Evolutionary conservation across 106 monocot genomes (phyloP).

Genomic region (Platanthera zijinensis): DNA sequence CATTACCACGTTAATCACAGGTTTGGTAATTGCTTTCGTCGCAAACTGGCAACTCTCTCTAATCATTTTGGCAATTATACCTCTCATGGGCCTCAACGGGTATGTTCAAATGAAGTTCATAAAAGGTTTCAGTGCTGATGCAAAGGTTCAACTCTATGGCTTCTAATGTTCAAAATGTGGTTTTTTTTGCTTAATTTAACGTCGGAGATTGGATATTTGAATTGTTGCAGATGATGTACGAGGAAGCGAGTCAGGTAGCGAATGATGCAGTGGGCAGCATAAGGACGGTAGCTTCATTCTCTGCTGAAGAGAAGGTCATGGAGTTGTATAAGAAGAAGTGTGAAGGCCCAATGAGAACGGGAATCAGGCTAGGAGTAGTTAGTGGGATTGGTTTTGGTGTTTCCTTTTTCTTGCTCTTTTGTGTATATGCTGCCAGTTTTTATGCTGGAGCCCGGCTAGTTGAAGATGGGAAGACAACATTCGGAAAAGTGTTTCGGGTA

Average conservation of each 20-base stretch:
- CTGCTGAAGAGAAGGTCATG: conserved; percentile 38
- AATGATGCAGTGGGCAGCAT: conserved; percentile 35
- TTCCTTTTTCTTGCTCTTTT: conserved; percentile 27
- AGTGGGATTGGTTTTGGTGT: conserved; percentile 32
- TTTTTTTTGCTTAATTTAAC: neutral
- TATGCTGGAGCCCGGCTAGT: conserved; percentile 17
- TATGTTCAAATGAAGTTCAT: conserved; percentile 30
- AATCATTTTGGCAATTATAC: conserved; percentile 25
- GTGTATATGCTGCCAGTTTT: conserved; percentile 22
- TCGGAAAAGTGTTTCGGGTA: conserved; percentile 1
- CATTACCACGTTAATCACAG: conserved; percentile 16
- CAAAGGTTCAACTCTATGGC: conserved; percentile 19
- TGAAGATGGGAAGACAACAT: neutral
- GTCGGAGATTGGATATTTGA: neutral
- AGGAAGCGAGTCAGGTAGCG: conserved; percentile 33
- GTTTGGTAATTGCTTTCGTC: conserved; percentile 28
- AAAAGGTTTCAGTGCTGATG: conserved; percentile 25
- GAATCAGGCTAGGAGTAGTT: conserved; percentile 22
- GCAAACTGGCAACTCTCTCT: conserved; percentile 30
- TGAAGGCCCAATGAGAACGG: conserved; percentile 27
- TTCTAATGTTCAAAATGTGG: neutral
- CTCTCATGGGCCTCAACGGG: conserved; percentile 27
- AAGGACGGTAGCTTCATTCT: conserved; percentile 32
- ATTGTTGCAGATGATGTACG: conserved; percentile 22
- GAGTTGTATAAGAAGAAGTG: conserved; percentile 33